Conservation (phyloP, 2,329 filamentous ascomycete genomes). For the Beauveria pseudobassiana region DNA sequence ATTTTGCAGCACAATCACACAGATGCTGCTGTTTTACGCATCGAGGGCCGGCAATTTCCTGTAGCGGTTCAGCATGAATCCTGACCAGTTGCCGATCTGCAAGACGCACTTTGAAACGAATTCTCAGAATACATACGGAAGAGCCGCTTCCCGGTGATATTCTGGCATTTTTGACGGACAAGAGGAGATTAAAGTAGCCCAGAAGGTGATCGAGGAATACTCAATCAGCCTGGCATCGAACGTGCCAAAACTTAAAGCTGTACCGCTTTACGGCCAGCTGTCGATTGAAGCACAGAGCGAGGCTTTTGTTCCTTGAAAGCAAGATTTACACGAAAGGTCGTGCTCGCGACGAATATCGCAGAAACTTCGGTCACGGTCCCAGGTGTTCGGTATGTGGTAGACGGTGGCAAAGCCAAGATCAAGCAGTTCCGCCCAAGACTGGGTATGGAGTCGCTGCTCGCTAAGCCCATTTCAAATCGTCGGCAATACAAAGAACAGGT, state of each 20-base stretch:
- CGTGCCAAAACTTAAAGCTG: constrained; percentile 63
- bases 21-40: constrained; percentile 45
- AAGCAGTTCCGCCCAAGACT: constrained; percentile 82
- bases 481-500: constrained; percentile 83
- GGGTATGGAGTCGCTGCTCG: constrained; percentile 82
- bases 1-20: constrained; percentile 14
- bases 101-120: constrained; percentile 74
- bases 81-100: constrained; percentile 69
- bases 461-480: constrained; percentile 87
- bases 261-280: constrained; percentile 85
- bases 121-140: constrained; percentile 80
- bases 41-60: constrained; percentile 81
- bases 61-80: constrained; percentile 72
- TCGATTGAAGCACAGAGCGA: constrained; percentile 79
- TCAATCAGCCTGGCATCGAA: constrained; percentile 63
- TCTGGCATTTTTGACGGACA: constrained; percentile 84
- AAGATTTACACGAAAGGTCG: constrained; percentile 74
- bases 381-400: constrained; percentile 84
- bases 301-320: constrained; percentile 69
- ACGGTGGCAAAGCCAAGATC: constrained; percentile 88
- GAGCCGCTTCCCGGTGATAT: constrained; percentile 93
- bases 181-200: constrained; percentile 80
- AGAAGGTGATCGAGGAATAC: constrained; percentile 75
- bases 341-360: constrained; percentile 95
- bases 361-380: constrained; percentile 96